Conservation (phyloP, 164 flowering plant species). For the Kalanchoe fedtschenkoi region DNA sequence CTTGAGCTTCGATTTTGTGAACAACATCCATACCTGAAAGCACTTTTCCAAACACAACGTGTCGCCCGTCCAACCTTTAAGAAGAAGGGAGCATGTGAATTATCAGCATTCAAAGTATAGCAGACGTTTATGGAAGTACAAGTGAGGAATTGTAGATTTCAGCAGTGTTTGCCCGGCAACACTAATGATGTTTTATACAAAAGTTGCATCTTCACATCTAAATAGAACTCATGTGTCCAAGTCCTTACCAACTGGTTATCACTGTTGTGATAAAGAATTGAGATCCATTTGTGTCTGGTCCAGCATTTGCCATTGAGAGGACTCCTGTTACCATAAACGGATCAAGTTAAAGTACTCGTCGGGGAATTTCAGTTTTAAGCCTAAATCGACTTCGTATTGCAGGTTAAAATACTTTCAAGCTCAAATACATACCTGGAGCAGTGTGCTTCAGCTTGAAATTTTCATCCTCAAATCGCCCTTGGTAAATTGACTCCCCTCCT, state of each 20-base stretch:
- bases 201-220: background rate
- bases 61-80: constrained; percentile 84
- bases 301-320: constrained; percentile 45
- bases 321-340: constrained; percentile 13
- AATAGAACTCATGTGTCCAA: background rate
- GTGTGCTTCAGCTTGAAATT: constrained; percentile 59
- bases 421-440: constrained; percentile 35
- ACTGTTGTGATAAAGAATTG: constrained; percentile 57
- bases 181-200: background rate
- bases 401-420: background rate
- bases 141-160: background rate
- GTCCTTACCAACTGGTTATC: constrained; percentile 44
- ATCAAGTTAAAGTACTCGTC: background rate
- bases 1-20: constrained; percentile 72
- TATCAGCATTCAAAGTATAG: background rate
- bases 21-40: constrained; percentile 90
- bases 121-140: background rate
- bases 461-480: constrained; percentile 53
- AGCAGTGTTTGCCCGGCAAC: background rate
- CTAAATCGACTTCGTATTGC: background rate
- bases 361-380: background rate
- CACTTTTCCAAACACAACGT: constrained; percentile 95
- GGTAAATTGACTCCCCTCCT: constrained; percentile 67
- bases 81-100: background rate
- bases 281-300: constrained; percentile 35